A percentile compares a stretch with the other conserved stretches of the same genome.
phyloP scores from a whole-genome alignment of 257 asterid genomes.

The Solanum habrochaites region DNA sequence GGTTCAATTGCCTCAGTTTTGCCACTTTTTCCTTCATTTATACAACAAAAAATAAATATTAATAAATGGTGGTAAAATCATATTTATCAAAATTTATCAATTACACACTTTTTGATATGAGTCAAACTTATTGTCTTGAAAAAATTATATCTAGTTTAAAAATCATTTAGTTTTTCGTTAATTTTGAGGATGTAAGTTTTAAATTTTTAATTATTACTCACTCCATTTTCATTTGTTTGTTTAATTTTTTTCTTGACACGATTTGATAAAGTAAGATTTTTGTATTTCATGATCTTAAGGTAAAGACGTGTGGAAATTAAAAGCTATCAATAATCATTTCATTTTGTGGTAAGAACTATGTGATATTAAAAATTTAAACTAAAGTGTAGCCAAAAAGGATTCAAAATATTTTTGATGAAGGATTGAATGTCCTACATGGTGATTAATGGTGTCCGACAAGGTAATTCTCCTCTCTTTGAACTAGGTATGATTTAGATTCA shows the following conservation, averaged over 20 bases:
- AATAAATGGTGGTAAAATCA: neutral
- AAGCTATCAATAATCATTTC: too few relatives aligned
- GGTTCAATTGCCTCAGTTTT: slow-evolving; percentile 29
- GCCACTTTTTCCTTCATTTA: slow-evolving; percentile 38
- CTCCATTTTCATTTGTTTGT: too few relatives aligned
- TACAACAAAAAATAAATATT: neutral
- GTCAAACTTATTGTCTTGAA: neutral
- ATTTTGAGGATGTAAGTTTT: neutral
- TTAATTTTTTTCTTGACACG: too few relatives aligned
- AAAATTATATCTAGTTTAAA: neutral
- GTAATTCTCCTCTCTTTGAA: neutral
- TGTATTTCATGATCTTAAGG: too few relatives aligned
- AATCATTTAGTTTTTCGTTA: neutral
- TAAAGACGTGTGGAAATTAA: too few relatives aligned
- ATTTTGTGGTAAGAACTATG: too few relatives aligned
- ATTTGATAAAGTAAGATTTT: too few relatives aligned
- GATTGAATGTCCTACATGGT: neutral
- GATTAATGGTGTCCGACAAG: neutral
- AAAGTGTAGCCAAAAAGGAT: neutral
- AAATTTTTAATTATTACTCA: too few relatives aligned
- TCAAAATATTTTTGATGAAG: neutral
- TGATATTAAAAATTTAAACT: neutral
- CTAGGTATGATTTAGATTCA: neutral
- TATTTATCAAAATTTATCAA: neutral
- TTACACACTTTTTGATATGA: neutral